These are phyloP conservation scores for Rhodocollybia butyracea DNA, from an alignment of 768 basidiomycete species.

Conservation along the genomic window DNA sequence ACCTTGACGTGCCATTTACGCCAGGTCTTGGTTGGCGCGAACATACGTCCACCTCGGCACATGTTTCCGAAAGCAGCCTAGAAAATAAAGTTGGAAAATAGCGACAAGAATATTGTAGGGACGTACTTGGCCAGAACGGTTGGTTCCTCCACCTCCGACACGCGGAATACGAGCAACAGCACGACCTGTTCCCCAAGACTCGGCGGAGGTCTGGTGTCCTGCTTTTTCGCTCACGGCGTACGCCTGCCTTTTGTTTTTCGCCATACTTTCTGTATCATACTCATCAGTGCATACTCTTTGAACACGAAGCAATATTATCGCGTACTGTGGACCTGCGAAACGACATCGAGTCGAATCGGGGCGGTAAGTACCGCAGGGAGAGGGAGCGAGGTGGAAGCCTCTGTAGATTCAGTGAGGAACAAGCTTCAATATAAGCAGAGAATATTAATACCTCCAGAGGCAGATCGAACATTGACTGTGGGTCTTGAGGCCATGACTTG, in stretches of 20 bases:
- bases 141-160: slow-evolving; percentile 98
- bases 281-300: neutral
- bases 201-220: slow-evolving; percentile 97
- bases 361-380: slow-evolving; percentile 97
- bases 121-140: slow-evolving; percentile 92
- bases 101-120: neutral
- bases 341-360: slow-evolving; percentile 98
- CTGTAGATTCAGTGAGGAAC: slow-evolving; percentile 29
- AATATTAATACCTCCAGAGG: slow-evolving; percentile 60
- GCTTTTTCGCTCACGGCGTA: slow-evolving; percentile 97
- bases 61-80: slow-evolving; percentile 99
- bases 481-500: slow-evolving; percentile 84
- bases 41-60: slow-evolving; percentile 99
- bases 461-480: slow-evolving; percentile 80
- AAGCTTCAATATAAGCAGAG: neutral
- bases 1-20: slow-evolving; percentile 99
- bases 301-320: slow-evolving; percentile 21
- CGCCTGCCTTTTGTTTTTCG: slow-evolving; percentile 96
- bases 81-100: slow-evolving; percentile 7
- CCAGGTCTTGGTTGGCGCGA: slow-evolving; percentile 99
- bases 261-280: slow-evolving; percentile 75
- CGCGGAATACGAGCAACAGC: slow-evolving; percentile 99
- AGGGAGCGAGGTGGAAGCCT: slow-evolving; percentile 84
- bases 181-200: slow-evolving; percentile 99
- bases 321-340: slow-evolving; percentile 98